Conservation (phyloP, 2,329 filamentous ascomycete genomes). For the Fonsecaea multimorphosa region DNA sequence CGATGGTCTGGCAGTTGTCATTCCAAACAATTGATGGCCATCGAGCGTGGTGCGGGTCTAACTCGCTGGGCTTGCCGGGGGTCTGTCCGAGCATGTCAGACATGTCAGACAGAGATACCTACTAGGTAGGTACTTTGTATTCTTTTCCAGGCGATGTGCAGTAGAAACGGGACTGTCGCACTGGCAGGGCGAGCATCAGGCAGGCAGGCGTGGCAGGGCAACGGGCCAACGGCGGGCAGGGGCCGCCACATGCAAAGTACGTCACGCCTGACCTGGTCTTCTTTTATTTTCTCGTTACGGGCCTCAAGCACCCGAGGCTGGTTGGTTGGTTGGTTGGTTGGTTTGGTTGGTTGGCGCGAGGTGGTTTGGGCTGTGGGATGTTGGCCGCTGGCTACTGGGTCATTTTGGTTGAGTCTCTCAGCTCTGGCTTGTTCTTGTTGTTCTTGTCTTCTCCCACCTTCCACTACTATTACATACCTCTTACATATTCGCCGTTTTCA, state of each 20-base stretch:
- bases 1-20: not conserved
- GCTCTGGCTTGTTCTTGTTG: not conserved
- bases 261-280: not conserved
- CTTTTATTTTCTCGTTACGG: not conserved
- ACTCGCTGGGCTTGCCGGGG: no score
- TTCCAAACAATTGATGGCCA: no score
- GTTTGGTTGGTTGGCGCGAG: no score
- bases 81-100: not conserved
- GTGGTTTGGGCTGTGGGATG: not conserved
- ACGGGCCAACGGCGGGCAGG: no score
- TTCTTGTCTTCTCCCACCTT: not conserved
- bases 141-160: not conserved
- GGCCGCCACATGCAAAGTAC: not conserved
- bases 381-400: not conserved
- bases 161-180: not conserved
- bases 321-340: not conserved
- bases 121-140: no score
- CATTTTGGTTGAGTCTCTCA: not conserved
- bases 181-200: not conserved
- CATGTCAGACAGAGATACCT: not conserved
- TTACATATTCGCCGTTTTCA: not conserved
- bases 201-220: conserved; percentile 22
- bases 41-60: no score
- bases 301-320: not conserved
- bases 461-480: not conserved